These are phyloP conservation scores for Arabidopsis thaliana DNA, from an alignment of 345 rosid genomes.

Conservation along the genomic window DNA sequence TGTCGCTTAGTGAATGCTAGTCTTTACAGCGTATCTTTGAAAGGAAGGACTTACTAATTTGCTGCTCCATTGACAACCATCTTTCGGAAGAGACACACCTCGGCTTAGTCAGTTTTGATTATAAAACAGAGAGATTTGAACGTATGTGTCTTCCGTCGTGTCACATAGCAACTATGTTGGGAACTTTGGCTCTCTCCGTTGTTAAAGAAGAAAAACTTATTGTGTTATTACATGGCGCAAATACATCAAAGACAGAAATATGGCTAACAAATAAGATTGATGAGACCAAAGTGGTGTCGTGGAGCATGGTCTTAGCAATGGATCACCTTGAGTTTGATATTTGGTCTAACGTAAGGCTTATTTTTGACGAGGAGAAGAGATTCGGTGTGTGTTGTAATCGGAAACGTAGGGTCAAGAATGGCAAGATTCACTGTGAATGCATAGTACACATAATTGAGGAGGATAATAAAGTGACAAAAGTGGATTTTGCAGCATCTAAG, in stretches of 20 bases:
- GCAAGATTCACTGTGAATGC: neutral
- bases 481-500: neutral
- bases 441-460: neutral
- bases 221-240: neutral
- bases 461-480: neutral
- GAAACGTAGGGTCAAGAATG: neutral
- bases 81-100: neutral
- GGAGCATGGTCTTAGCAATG: neutral
- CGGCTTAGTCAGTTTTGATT: neutral
- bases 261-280: neutral
- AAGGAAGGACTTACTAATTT: neutral
- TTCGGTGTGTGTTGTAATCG: neutral
- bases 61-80: too few species aligned
- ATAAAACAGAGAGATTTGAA: neutral
- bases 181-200: neutral
- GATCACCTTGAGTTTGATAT: neutral
- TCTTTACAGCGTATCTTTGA: neutral
- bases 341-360: neutral
- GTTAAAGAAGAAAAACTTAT: neutral
- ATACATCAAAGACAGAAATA: neutral
- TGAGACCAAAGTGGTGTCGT: neutral
- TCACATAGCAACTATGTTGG: neutral
- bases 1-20: neutral
- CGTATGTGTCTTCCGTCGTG: neutral
- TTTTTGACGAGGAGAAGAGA: neutral